Conservation (phyloP, 108 stramenopile genomes). For the Fragilaria crotonensis region DNA sequence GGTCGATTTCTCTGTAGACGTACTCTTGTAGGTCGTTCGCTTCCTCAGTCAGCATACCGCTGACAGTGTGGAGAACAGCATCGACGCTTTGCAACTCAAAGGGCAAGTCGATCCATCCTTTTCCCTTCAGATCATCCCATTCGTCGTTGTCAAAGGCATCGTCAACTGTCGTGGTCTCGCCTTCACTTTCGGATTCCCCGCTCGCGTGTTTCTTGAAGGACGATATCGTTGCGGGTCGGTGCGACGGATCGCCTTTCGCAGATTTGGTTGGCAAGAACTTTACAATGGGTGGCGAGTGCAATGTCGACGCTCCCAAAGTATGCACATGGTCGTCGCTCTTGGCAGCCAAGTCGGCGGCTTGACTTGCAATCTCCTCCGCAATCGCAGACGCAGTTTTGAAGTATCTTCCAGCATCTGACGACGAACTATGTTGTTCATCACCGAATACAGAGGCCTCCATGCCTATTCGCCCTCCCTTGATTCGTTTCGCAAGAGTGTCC, state of each 20-base stretch:
- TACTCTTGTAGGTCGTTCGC: constrained; percentile 33
- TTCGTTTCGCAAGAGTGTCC: constrained; percentile 49
- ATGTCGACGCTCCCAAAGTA: neutral
- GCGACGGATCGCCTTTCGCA: neutral
- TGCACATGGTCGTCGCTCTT: neutral
- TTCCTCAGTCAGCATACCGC: constrained; percentile 52
- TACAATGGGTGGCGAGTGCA: neutral
- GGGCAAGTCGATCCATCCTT: constrained; percentile 53
- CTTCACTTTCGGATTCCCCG: constrained; percentile 2
- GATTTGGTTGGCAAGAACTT: neutral
- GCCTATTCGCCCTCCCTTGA: constrained; percentile 41
- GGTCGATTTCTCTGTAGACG: constrained; percentile 30
- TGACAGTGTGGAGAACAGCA: constrained; percentile 63
- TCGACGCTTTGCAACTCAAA: constrained; percentile 81
- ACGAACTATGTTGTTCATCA: neutral
- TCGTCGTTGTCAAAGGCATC: constrained; percentile 25
- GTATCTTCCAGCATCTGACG: constrained; percentile 1
- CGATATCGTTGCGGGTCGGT: neutral
- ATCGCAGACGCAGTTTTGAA: too few species aligned
- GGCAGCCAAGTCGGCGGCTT: neutral
- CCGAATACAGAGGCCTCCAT: constrained; percentile 45
- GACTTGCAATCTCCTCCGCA: too few species aligned
- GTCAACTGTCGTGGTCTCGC: constrained; percentile 1
- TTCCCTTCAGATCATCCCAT: constrained; percentile 62
- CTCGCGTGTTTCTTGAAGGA: neutral